phyloP scores from a whole-genome alignment of 176 grass and related monocot genomes.

The Ensete glaucum region DNA sequence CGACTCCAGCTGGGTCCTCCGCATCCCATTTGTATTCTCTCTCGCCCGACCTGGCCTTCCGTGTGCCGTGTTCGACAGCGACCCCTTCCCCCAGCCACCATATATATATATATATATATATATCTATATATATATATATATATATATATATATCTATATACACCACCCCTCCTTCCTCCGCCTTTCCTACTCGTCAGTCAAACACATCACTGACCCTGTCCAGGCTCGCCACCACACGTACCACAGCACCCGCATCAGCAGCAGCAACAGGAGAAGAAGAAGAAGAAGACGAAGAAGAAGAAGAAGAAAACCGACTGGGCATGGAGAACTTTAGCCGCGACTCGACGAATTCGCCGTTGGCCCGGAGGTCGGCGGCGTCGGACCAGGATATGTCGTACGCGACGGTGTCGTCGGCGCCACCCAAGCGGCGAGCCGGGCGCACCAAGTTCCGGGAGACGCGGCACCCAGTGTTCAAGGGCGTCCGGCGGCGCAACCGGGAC shows the following conservation, averaged over 20 bases:
- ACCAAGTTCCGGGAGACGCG: constrained; percentile 92
- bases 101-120: no score
- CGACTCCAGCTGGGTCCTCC: not conserved
- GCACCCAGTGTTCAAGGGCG: not conserved
- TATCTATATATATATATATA: no score
- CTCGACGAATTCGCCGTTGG: constrained; percentile 28
- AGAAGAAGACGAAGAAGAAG: no score
- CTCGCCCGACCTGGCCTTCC: not conserved
- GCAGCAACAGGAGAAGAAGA: no score
- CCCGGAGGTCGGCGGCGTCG: constrained; percentile 6
- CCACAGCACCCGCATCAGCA: no score
- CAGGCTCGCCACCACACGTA: no score
- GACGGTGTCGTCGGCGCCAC: constrained; percentile 69
- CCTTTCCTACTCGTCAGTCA: not conserved
- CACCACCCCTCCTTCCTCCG: not conserved
- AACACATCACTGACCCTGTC: not conserved
- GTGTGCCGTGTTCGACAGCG: not conserved
- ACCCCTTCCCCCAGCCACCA: not conserved
- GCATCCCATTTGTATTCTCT: not conserved
- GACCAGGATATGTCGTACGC: constrained; percentile 34
- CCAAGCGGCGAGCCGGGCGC: constrained; percentile 63
- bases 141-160: no score
- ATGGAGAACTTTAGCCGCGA: constrained; percentile 23
- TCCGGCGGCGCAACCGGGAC: not conserved
- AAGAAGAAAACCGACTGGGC: no score